A percentile compares a stretch with the other conserved stretches of the same genome.
phyloP scores from a whole-genome alignment of 371 early-diverging fungal genomes.

The Dinochytrium kinnereticum region DNA sequence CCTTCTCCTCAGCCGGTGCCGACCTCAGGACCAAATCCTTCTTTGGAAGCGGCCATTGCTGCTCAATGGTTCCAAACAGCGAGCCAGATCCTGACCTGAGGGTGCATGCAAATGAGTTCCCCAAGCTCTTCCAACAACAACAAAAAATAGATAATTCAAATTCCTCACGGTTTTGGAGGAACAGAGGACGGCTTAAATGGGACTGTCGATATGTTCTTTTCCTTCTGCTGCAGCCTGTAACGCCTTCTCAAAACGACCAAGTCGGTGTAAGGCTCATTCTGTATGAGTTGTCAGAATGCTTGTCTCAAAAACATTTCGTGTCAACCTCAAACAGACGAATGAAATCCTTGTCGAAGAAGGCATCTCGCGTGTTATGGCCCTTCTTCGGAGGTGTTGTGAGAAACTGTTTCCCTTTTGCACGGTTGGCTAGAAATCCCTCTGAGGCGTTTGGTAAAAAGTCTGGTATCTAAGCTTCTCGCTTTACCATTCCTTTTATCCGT shows the following conservation, averaged over 20 bases:
- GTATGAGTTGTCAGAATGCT: neutral
- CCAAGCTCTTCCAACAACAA: neutral
- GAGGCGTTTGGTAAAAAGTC: neutral
- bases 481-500: conserved; percentile 36
- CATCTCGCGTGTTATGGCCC: conserved; percentile 52
- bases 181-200: conserved; percentile 54
- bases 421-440: conserved; percentile 38
- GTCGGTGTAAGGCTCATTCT: conserved; percentile 57
- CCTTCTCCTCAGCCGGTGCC: conserved; percentile 27
- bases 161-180: conserved; percentile 50
- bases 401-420: conserved; percentile 55
- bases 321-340: conserved; percentile 54
- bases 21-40: conserved; percentile 32
- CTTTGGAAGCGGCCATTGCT: conserved; percentile 50
- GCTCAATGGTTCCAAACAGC: conserved; percentile 52
- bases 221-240: conserved; percentile 49
- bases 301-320: neutral
- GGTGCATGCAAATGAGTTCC: neutral
- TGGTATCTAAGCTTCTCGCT: neutral
- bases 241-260: conserved; percentile 46
- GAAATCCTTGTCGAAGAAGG: conserved; percentile 52
- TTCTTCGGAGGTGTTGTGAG: conserved; percentile 44
- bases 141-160: conserved; percentile 2
- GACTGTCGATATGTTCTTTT: conserved; percentile 45
- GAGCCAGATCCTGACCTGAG: conserved; percentile 51